Evolutionary conservation across 345 rosid species (phyloP).

Genomic region (Aethionema arabicum): DNA sequence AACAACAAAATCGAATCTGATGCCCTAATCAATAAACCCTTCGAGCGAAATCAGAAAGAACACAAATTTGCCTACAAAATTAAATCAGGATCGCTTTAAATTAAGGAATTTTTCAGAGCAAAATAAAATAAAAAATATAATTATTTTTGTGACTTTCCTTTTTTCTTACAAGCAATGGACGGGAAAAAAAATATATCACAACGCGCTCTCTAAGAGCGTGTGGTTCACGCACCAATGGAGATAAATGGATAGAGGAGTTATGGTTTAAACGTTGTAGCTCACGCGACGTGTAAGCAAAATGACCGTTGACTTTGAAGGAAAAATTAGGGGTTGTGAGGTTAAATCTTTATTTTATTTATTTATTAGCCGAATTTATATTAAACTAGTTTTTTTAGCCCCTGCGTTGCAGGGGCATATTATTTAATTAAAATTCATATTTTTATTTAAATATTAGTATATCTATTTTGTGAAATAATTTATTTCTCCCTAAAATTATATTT

Average conservation of each 20-base stretch:
- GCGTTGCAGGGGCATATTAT: too few relatives aligned
- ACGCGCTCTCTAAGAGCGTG: constrained; percentile 31
- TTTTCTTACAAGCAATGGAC: constrained; percentile 28
- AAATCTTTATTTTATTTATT: neutral
- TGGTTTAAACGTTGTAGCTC: constrained; percentile 22
- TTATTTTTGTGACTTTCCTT: constrained; percentile 25
- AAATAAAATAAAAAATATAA: neutral
- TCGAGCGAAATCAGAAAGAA: neutral
- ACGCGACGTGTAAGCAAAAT: constrained; percentile 32
- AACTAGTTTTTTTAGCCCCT: constrained; percentile 6
- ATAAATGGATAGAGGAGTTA: neutral
- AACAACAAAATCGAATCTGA: neutral
- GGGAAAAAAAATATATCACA: constrained; percentile 4
- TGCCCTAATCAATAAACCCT: neutral
- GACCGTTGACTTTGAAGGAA: constrained; percentile 26
- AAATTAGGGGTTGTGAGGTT: constrained; percentile 34
- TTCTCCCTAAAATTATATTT: too few relatives aligned
- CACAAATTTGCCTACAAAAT: neutral
- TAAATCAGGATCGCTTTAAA: neutral
- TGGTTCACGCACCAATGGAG: constrained; percentile 16
- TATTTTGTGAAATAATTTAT: too few relatives aligned
- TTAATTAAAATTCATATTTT: too few relatives aligned
- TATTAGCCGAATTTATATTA: neutral
- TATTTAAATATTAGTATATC: too few relatives aligned
- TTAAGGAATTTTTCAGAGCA: constrained; percentile 15